Base-by-base conservation (phyloP, 257 asterid genomes). In the Catharanthus roseus region DNA sequence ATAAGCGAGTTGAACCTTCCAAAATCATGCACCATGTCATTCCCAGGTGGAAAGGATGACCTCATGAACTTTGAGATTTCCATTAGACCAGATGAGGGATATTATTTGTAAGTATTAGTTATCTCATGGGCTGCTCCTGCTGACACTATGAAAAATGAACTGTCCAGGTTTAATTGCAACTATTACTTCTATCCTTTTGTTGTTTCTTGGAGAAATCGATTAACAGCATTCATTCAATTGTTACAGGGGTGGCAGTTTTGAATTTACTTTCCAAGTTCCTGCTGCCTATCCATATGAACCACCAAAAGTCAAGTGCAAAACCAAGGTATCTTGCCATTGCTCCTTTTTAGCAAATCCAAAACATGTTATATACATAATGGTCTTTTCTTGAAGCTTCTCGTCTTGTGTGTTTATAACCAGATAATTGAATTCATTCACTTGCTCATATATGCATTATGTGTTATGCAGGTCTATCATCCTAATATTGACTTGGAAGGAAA, bases 401-500 rank as follows among this genome's bases (percentile, higher is more conserved):
- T 6, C 42, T 63, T 29, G 34, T 10, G 45, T 62, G 33, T 19
- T 9, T 42, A 19, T 16, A 12, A 12, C 57, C 26, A 7, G 41
- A 13, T 55, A 39, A 70, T 70, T 42, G n/a, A 31, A 26, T 36
- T 9, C 39, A 28, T 54, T 58, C n/a, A 6, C 41, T 54, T 26
- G 2, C 1, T 19, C 28, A 34, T 61, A 6, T 41, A 28, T 65
- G 38, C 31, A 34, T 57, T 44, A 39, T 6, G 15, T 68, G 23
- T 41, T 33, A 51, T 72, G 55, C 80, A 92, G 97, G 96, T 90
- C 23, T 92, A 90, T 80, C 98, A 92, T 83, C 98, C 97, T 69
- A 92, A 92, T 77, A 92, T 92, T 28, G 96, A 92, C 79, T 77
- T 90, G 74, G 98, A 92, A 71, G 98, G 98, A 75, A 90, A 88